Evolutionary conservation across 352 stramenopile species (phyloP).

Genomic region (Pythium aristosporum): DNA sequence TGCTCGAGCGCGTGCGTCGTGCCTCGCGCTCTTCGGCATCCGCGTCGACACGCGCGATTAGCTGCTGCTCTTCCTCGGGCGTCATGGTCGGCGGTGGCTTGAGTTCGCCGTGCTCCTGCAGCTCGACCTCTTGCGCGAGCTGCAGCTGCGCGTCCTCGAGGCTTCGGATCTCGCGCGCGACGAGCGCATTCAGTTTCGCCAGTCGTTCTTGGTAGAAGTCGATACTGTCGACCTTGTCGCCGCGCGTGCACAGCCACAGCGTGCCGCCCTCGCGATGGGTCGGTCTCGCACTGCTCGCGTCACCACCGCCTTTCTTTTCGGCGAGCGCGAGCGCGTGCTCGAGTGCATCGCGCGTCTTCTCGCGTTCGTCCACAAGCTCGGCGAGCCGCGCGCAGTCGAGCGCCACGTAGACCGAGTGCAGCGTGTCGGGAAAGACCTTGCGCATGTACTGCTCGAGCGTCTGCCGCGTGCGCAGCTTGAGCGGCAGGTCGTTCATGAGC

Average conservation of each 20-base stretch:
- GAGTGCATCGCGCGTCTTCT: constrained; percentile 42
- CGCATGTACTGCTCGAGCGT: constrained; percentile 72
- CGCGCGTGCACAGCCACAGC: constrained; percentile 41
- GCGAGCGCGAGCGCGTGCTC: constrained; percentile 54
- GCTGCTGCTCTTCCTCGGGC: constrained; percentile 13
- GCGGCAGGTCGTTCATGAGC: constrained; percentile 66
- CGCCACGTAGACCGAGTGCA: constrained; percentile 67
- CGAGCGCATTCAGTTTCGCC: constrained; percentile 52
- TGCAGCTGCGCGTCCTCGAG: constrained; percentile 59
- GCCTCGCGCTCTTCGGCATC: not conserved
- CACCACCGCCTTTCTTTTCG: constrained; percentile 31
- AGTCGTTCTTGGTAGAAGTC: constrained; percentile 60
- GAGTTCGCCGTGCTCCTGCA: constrained; percentile 24
- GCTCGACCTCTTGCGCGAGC: constrained; percentile 44
- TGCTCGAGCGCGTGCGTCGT: not conserved
- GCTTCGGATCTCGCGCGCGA: constrained; percentile 56
- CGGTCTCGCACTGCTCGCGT: constrained; percentile 25
- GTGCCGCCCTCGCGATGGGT: constrained; percentile 48
- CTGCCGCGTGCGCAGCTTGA: constrained; percentile 51
- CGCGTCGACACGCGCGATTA: constrained; percentile 5
- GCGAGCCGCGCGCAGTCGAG: constrained; percentile 67
- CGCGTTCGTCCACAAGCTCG: constrained; percentile 47
- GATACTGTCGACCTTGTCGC: constrained; percentile 58
- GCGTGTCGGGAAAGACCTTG: constrained; percentile 62
- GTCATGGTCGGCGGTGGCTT: constrained; percentile 17